Base-by-base conservation (phyloP, 495 filamentous ascomycete species). In the Neurospora tetrasperma region DNA sequence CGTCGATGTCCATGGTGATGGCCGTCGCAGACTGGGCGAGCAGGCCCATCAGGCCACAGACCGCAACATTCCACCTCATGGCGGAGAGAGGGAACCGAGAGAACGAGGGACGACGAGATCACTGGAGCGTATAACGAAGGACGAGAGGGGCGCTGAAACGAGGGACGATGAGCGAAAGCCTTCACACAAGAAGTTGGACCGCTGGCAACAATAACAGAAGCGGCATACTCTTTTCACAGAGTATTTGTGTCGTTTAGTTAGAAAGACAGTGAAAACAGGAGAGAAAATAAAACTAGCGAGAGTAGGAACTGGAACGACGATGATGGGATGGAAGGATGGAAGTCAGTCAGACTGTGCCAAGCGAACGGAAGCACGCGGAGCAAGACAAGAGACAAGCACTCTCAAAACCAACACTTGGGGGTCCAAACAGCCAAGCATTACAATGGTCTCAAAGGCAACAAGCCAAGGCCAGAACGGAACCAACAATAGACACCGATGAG, bases 1-100 rank as follows among this genome's bases (percentile, higher is more conserved):
- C 71, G 2, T 69, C 73, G 3, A 82, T 9, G 2, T 72, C 73
- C 69, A 83, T 41, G 20, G 79, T 72, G 48, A 83, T 76, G 20
- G 81, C 80, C 9, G 46, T 70, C 7, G 48, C 75, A 6, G 74
- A 74, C 23, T 74, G 74, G 5, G 73, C 75, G 71, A 82, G 43
- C 42, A 82, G 46, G 70, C 75, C 72, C 3, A 74, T 70, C 12
- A 71, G 72, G 23, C 75, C 77, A 20, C 59, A 40, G 12, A 69
- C 66, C 42, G 71, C 39, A 39, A 76, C 39, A 48, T 75, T 42
- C 23, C 75, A 72, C 74, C 73, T 79, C 80, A 81, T 82, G 23
- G 2, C 69, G 46, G 54, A 72, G 70, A 70, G 46, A 71, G 69
- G 14, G 35, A 42, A 44, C 69, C 35, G 18, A 39, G 14, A 20